These are phyloP conservation scores for Tremella mesenterica DNA, from an alignment of 768 basidiomycete species.

Conservation along the genomic window DNA sequence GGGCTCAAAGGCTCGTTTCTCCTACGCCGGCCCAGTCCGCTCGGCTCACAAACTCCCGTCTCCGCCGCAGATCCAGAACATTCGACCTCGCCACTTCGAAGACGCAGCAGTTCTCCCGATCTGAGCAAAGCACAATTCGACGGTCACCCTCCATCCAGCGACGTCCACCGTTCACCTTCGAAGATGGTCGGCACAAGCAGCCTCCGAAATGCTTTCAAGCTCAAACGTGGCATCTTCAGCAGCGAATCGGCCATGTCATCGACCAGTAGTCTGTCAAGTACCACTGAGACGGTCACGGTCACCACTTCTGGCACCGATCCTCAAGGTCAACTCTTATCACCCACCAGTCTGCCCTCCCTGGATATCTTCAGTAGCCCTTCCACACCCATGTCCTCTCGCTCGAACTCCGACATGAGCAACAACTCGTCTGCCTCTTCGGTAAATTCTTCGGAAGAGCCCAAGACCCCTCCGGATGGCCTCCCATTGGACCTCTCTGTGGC, in stretches of 20 bases:
- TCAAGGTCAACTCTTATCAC: not conserved
- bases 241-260: not conserved
- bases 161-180: too few relatives aligned
- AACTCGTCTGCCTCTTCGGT: slow-evolving; percentile 12
- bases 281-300: slow-evolving; percentile 8
- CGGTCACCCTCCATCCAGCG: too few relatives aligned
- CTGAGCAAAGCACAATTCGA: too few relatives aligned
- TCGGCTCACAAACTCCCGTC: slow-evolving; percentile 12
- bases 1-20: slow-evolving; percentile 5
- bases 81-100: not conserved
- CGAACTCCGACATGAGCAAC: slow-evolving; percentile 16
- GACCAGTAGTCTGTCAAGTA: slow-evolving; percentile 2
- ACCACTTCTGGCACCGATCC: not conserved
- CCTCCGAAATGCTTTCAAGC: slow-evolving; percentile 6
- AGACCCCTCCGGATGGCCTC: slow-evolving; percentile 21
- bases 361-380: slow-evolving; percentile 5
- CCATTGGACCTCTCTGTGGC: slow-evolving; percentile 15
- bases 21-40: slow-evolving; percentile 15
- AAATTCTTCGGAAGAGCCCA: slow-evolving; percentile 19
- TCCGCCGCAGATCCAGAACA: not conserved
- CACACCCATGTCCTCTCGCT: slow-evolving; percentile 25
- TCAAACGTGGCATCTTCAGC: not conserved
- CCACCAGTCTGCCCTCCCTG: not conserved
- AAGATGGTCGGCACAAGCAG: not conserved
- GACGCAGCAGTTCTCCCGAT: too few relatives aligned